Evolutionary conservation across 2,329 filamentous ascomycete genomes (phyloP).

Genomic region (Verticillium longisporum): DNA sequence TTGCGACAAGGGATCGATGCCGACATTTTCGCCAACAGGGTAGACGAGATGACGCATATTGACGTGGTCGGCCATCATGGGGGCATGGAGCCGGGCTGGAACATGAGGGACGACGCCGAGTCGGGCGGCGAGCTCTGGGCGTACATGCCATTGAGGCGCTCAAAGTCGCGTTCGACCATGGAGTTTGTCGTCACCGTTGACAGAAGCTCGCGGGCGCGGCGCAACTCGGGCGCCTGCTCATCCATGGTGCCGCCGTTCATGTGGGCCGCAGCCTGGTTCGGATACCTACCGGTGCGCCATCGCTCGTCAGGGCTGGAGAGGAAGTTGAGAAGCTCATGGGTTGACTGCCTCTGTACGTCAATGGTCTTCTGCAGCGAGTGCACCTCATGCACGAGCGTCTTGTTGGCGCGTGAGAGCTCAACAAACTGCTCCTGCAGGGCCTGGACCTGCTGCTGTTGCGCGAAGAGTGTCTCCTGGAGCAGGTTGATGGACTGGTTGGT

Average conservation of each 20-base stretch:
- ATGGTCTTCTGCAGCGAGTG: slow-evolving; percentile 54
- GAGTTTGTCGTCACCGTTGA: slow-evolving; percentile 45
- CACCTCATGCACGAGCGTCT: slow-evolving; percentile 55
- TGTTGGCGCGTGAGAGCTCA: slow-evolving; percentile 62
- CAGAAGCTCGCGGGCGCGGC: slow-evolving; percentile 49
- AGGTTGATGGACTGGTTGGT: slow-evolving; percentile 84
- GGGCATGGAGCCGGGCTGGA: slow-evolving; percentile 37
- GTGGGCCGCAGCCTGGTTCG: slow-evolving; percentile 26
- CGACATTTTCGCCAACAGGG: slow-evolving; percentile 82
- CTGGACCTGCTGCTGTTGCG: slow-evolving; percentile 88
- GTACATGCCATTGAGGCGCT: slow-evolving; percentile 48
- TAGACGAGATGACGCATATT: slow-evolving; percentile 69
- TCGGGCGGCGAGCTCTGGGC: slow-evolving; percentile 45
- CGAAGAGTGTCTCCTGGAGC: slow-evolving; percentile 79
- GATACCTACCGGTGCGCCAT: slow-evolving; percentile 32
- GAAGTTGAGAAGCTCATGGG: slow-evolving; percentile 51
- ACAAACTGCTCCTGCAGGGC: slow-evolving; percentile 78
- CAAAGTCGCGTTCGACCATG: slow-evolving; percentile 46
- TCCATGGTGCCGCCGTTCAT: slow-evolving; percentile 33
- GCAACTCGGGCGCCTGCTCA: slow-evolving; percentile 44
- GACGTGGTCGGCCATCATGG: slow-evolving; percentile 46
- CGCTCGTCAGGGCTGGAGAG: slow-evolving; percentile 42
- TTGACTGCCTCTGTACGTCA: slow-evolving; percentile 49
- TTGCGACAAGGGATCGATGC: slow-evolving; percentile 90
- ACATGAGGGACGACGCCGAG: slow-evolving; percentile 48